phyloP scores from a whole-genome alignment of 2,329 filamentous ascomycete species.

The Coniella lustricola region DNA sequence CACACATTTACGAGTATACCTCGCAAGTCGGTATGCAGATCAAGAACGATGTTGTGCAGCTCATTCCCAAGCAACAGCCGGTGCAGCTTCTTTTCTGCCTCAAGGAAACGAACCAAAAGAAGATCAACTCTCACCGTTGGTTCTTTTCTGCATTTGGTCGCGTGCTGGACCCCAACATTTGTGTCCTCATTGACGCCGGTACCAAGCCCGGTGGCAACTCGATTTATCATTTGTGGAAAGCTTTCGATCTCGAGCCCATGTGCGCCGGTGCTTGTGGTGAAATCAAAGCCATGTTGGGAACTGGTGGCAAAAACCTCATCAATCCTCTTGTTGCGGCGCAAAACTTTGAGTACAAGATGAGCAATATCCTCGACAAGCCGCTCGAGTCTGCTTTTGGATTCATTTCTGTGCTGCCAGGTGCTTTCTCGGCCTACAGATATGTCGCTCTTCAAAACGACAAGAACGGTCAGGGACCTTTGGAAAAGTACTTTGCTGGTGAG shows the following conservation, averaged over 20 bases:
- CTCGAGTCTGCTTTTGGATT: constrained; percentile 96
- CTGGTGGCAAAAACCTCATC: constrained; percentile 75
- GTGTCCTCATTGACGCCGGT: constrained; percentile 90
- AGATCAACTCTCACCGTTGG: constrained; percentile 99
- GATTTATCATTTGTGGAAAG: constrained; percentile 97
- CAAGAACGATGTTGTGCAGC: constrained; percentile 79
- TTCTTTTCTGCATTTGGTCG: constrained; percentile 96
- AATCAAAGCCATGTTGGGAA: constrained; percentile 95
- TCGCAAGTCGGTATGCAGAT: constrained; percentile 80
- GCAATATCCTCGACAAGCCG: constrained; percentile 97
- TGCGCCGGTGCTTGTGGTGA: constrained; percentile 96
- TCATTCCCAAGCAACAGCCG: constrained; percentile 80
- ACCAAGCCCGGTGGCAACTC: constrained; percentile 91
- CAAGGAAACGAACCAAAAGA: constrained; percentile 99
- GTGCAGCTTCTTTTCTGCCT: constrained; percentile 97
- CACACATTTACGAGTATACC: constrained; percentile 95
- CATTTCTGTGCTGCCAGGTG: constrained; percentile 92
- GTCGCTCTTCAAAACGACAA: constrained; percentile 95
- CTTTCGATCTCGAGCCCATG: constrained; percentile 95
- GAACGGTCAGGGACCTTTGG: constrained; percentile 67
- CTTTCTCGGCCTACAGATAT: constrained; percentile 96
- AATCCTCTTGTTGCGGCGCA: constrained; percentile 94
- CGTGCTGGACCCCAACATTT: constrained; percentile 91
- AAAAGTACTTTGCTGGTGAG: constrained; percentile 17
- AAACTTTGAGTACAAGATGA: constrained; percentile 99